phyloP scores from a whole-genome alignment of 2,329 filamentous ascomycete genomes.

The Nemania bipapillata region DNA sequence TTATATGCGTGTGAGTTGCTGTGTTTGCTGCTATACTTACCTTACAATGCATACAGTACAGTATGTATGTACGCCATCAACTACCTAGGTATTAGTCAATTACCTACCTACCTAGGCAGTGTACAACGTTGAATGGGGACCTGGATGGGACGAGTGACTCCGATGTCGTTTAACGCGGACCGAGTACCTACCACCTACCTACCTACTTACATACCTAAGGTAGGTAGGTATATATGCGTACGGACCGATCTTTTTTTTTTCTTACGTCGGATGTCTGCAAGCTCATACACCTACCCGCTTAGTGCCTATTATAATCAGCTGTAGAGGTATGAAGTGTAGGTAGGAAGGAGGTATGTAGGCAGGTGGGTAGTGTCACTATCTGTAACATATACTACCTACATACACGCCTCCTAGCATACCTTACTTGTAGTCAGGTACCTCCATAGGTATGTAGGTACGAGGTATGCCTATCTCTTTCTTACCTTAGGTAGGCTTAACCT shows the following conservation, averaged over 20 bases:
- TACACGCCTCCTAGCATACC: too few species aligned
- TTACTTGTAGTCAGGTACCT: too few species aligned
- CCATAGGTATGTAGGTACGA: neutral
- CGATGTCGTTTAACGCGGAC: conserved; percentile 39
- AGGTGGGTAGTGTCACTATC: neutral
- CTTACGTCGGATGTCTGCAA: neutral
- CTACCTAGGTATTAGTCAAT: neutral
- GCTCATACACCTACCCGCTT: too few species aligned
- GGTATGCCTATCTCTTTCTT: neutral
- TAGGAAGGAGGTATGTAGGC: neutral
- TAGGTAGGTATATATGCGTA: too few species aligned
- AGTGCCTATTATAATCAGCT: too few species aligned
- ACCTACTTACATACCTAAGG: too few species aligned
- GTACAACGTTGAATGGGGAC: conserved; percentile 32
- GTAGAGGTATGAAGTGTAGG: too few species aligned
- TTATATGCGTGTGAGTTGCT: conserved; percentile 12
- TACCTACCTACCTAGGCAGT: conserved; percentile 1
- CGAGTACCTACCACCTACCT: too few species aligned
- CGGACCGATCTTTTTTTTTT: neutral
- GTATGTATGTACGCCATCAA: too few species aligned
- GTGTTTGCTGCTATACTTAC: neutral
- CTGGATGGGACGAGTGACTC: conserved; percentile 38
- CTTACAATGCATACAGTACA: too few species aligned
- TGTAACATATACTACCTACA: too few species aligned
- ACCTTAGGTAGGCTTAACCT: neutral